phyloP scores from a whole-genome alignment of 805 yeast genomes.

The Suhomyces vadensis region DNA sequence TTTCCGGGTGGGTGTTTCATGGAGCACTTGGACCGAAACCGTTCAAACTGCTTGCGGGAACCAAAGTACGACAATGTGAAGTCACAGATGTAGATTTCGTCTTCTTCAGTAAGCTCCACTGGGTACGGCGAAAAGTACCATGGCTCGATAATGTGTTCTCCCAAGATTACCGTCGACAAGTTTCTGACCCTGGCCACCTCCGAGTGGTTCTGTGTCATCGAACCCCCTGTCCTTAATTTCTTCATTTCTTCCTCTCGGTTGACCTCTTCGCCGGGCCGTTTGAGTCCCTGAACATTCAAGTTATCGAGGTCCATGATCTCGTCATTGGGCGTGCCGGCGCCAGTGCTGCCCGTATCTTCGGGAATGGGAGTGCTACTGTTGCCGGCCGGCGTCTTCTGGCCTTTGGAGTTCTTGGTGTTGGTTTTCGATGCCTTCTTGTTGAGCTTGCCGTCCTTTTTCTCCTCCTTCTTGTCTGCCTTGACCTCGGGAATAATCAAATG shows the following conservation, averaged over 20 bases:
- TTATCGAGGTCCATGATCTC: conserved; percentile 85
- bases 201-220: conserved; percentile 86
- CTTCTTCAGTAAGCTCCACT: conserved; percentile 88
- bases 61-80: conserved; percentile 88
- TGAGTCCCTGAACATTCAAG: conserved; percentile 79
- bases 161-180: conserved; percentile 74
- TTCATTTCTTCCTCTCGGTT: conserved; percentile 91
- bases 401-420: conserved; percentile 21
- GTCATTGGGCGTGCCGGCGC: conserved; percentile 36
- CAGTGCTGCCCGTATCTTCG: conserved; percentile 19
- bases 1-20: conserved; percentile 97
- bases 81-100: conserved; percentile 86
- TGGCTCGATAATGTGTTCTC: conserved; percentile 91
- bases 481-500: conserved; percentile 74
- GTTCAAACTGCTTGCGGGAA: conserved; percentile 84
- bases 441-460: conserved; percentile 35
- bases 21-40: conserved; percentile 85
- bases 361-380: conserved; percentile 24
- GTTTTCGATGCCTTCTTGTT: conserved; percentile 27
- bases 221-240: conserved; percentile 89
- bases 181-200: conserved; percentile 93
- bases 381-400: conserved; percentile 14
- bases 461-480: conserved; percentile 49
- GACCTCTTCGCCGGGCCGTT: conserved; percentile 65
- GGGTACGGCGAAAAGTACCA: conserved; percentile 99